Conservation (phyloP, 2,329 filamentous ascomycete genomes). For the Botryotinia globosa region DNA sequence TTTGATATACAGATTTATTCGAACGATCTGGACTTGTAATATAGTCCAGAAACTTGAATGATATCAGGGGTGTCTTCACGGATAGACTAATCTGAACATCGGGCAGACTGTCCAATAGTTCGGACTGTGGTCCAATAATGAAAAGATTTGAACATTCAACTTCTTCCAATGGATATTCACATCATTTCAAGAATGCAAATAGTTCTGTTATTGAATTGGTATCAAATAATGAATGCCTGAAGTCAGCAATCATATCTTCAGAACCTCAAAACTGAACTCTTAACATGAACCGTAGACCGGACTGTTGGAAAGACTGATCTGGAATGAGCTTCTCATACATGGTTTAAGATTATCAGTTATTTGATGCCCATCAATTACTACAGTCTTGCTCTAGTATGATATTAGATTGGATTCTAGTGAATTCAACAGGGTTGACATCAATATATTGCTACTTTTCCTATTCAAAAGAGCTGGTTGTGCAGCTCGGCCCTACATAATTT, state of each 20-base stretch:
- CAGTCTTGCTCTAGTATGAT: background rate
- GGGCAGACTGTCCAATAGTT: too few species aligned
- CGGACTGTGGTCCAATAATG: background rate
- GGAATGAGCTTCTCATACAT: background rate
- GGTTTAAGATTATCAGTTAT: background rate
- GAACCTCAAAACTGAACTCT: background rate
- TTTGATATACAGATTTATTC: background rate
- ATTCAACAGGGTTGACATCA: background rate
- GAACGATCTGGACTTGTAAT: background rate
- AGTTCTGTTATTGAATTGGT: background rate
- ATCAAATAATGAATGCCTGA: background rate
- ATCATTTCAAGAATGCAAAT: background rate
- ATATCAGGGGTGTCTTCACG: background rate
- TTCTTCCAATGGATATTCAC: background rate
- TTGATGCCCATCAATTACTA: background rate
- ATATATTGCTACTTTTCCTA: background rate
- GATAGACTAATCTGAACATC: background rate
- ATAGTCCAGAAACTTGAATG: background rate
- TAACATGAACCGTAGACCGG: background rate
- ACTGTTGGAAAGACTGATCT: background rate
- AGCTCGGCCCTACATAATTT: background rate
- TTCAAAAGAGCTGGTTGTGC: background rate
- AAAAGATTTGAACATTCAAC: background rate
- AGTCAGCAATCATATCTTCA: background rate
- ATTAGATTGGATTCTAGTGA: background rate